phyloP scores from a whole-genome alignment of 192 early-diverging fungal genomes.

The Backusella sp. region DNA sequence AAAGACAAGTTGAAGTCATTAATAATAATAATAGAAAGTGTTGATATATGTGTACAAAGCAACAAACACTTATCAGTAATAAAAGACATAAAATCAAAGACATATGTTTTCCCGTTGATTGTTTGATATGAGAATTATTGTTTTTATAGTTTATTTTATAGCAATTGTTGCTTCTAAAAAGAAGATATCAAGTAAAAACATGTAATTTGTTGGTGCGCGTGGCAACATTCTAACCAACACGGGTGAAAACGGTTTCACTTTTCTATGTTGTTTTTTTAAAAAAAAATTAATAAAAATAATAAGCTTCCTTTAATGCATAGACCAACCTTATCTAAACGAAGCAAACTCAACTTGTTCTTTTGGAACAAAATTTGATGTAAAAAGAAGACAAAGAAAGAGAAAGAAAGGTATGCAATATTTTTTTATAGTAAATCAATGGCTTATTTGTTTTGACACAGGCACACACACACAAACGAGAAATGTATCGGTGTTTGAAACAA shows the following conservation, averaged over 20 bases:
- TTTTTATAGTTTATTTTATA: not conserved
- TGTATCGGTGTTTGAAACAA: not conserved
- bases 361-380: not conserved
- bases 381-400: not conserved
- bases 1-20: not conserved
- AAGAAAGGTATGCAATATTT: not conserved
- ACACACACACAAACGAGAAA: not conserved
- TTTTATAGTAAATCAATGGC: not conserved
- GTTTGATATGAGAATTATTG: not conserved
- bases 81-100: not conserved
- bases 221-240: not conserved
- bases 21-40: no score
- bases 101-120: not conserved
- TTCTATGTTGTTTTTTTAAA: not conserved
- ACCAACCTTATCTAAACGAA: not conserved
- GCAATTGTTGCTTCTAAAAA: not conserved
- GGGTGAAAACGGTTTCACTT: not conserved
- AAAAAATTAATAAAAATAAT: not conserved
- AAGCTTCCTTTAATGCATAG: not conserved
- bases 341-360: not conserved
- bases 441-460: not conserved
- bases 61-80: not conserved
- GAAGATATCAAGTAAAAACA: not conserved
- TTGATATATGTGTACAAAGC: not conserved
- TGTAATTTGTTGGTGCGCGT: not conserved